Percentiles rank a stretch among this genome's conserved stretches.
phyloP scores from a whole-genome alignment of 164 flowering plant genomes.

The Vitis cinerea region DNA sequence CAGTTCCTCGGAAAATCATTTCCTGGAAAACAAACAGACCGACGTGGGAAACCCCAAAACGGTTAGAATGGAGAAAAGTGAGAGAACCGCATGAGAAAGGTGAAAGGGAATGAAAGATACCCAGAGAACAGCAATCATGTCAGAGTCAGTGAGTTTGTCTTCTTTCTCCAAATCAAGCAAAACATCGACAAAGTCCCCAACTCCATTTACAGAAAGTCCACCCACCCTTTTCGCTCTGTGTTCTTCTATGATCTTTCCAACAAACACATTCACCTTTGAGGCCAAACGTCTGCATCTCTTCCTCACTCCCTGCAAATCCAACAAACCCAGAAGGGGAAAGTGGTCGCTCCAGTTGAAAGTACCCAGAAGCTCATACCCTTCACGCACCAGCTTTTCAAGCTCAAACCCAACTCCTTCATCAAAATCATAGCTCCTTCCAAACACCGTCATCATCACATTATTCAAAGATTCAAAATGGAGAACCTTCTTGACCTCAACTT shows the following conservation, averaged over 20 bases:
- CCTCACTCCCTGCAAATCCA: slow-evolving; percentile 43
- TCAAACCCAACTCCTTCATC: slow-evolving; percentile 17
- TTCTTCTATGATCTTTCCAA: slow-evolving; percentile 44
- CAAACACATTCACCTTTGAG: slow-evolving; percentile 33
- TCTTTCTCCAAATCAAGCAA: slow-evolving; percentile 53
- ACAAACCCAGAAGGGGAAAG: slow-evolving; percentile 34
- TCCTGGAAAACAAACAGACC: slow-evolving; percentile 31
- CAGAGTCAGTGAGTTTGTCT: slow-evolving; percentile 51
- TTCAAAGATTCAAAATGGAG: slow-evolving; percentile 41
- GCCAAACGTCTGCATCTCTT: slow-evolving; percentile 25
- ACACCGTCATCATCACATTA: slow-evolving; percentile 48
- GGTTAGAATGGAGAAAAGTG: not conserved
- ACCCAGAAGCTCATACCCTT: slow-evolving; percentile 57
- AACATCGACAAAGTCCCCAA: slow-evolving; percentile 53
- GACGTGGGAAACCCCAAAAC: too few relatives aligned
- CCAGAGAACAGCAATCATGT: slow-evolving; percentile 69
- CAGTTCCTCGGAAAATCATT: slow-evolving; percentile 63
- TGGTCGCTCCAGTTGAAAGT: slow-evolving; percentile 46
- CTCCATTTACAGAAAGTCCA: slow-evolving; percentile 11
- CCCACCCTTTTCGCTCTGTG: slow-evolving; percentile 15
- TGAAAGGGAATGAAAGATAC: slow-evolving; percentile 18
- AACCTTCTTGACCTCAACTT: slow-evolving; percentile 29
- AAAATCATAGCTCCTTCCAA: slow-evolving; percentile 39
- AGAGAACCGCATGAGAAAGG: not conserved
- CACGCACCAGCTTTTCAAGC: slow-evolving; percentile 40